Base-by-base conservation (phyloP, 2,329 filamentous ascomycete genomes). In the Aspergillus brunneoviolaceus region DNA sequence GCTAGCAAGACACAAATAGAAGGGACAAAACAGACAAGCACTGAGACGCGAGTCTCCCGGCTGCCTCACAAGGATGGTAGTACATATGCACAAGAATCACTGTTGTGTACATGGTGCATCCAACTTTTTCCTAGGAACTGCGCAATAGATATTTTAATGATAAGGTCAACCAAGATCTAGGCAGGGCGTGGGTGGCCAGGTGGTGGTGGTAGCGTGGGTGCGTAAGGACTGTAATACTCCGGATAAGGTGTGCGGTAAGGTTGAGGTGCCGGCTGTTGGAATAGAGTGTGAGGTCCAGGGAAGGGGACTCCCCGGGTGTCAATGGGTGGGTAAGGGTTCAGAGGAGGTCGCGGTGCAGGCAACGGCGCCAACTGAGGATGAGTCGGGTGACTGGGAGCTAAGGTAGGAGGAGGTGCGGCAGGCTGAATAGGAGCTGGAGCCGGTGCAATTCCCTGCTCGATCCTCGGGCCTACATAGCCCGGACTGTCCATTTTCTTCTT, bases 281-380 rank as follows among this genome's bases (percentile, higher is more conserved):
- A 59, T 51, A 63, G 60, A 14, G 54, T 61, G 29, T 56, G 63
- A 48, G 65, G 66, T 5, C 57, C 61, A 10, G 63, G 58, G 29
- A 67, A 68, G 9, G 61, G 57, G 23, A 70, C 60, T 45, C 61
- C 55, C 42, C 67, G 58, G 25, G 67, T 67, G 47, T 70, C 68
- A 7, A 74, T 70, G n/a, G 69, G 72, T 6, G 68, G 70, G 57
- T 70, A 75, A 14, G 72, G 68, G 9, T 62, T 60, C 52, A 70
- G 60, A 31, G 63, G 59, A 33, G 65, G 55, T 6, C 62, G 66
- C 27, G 64, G 60, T 45, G 64, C 53, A 27, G 66, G 58, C 57
- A 66, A 60, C 16, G 67, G 67, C 14, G 63, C 63, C 49, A 67
- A 52, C 25, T 65, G 66, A 27, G 61, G 64, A 39, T 62, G 57